phyloP scores from a whole-genome alignment of 257 asterid species.

The Cynanchum wilfordii region DNA sequence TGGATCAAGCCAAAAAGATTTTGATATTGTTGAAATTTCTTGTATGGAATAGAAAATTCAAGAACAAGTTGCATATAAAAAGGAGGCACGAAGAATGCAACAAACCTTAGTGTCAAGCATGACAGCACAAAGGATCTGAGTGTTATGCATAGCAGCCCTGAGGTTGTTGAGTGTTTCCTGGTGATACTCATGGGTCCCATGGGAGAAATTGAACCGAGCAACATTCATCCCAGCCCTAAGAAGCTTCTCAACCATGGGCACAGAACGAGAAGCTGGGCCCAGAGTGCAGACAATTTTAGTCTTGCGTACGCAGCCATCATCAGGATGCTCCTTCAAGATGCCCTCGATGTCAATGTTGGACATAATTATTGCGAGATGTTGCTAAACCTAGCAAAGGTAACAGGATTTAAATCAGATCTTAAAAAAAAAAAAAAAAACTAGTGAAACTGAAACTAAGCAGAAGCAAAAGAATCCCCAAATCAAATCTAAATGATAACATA shows the following conservation, averaged over 20 bases:
- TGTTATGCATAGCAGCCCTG: constrained; percentile 62
- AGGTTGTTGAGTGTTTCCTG: constrained; percentile 69
- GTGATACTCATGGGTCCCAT: constrained; percentile 82
- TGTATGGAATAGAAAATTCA: neutral
- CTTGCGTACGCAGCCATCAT: constrained; percentile 57
- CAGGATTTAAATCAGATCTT: neutral
- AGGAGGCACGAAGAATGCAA: neutral
- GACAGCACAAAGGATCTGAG: constrained; percentile 66
- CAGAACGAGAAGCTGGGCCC: constrained; percentile 82
- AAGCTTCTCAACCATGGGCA: constrained; percentile 71
- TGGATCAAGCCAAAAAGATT: neutral
- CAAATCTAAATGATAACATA: neutral
- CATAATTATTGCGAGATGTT: constrained; percentile 28
- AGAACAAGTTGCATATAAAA: neutral
- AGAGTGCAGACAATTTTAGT: constrained; percentile 84
- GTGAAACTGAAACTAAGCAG: constrained; percentile 11
- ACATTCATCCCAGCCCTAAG: constrained; percentile 89
- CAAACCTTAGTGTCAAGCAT: constrained; percentile 88
- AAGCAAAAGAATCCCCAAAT: neutral
- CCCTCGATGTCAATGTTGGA: constrained; percentile 60
- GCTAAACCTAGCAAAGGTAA: neutral
- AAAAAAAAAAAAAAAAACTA: neutral
- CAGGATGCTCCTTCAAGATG: constrained; percentile 46
- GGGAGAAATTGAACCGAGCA: constrained; percentile 83
- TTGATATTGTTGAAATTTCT: neutral